phyloP scores from a whole-genome alignment of 306 rosid species.

The Cicer chorassanicum region DNA sequence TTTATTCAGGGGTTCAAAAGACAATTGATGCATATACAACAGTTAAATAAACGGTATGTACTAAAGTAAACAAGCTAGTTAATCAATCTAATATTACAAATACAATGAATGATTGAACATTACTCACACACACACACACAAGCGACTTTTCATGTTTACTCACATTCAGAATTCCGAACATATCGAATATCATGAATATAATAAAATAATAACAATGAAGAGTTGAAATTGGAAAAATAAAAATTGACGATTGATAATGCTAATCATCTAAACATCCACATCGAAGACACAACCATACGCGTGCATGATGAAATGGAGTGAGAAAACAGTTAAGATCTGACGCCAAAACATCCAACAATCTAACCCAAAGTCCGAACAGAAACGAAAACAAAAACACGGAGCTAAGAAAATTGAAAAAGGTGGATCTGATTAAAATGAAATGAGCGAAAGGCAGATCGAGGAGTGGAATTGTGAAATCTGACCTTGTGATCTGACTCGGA shows the following conservation, averaged over 20 bases:
- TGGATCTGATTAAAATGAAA: slow-evolving; percentile 52
- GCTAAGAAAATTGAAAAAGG: slow-evolving; percentile 34
- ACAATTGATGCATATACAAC: slow-evolving; percentile 34
- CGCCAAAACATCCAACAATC: not conserved
- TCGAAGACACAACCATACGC: not conserved
- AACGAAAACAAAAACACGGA: slow-evolving; percentile 1
- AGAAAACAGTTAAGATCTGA: slow-evolving; percentile 43
- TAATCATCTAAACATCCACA: slow-evolving; percentile 26
- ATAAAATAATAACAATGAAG: not conserved
- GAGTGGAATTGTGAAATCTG: slow-evolving; percentile 20
- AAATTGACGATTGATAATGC: not conserved
- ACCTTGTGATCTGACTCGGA: slow-evolving; percentile 97
- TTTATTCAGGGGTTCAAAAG: not conserved
- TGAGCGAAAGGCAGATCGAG: slow-evolving; percentile 51
- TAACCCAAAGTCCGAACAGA: not conserved
- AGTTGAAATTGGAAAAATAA: slow-evolving; percentile 39
- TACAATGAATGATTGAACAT: not conserved
- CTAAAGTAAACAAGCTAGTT: slow-evolving; percentile 4
- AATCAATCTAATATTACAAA: not conserved
- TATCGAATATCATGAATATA: slow-evolving; percentile 2
- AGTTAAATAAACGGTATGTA: not conserved
- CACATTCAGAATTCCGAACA: slow-evolving; percentile 3
- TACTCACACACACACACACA: not conserved
- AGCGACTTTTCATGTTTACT: slow-evolving; percentile 4
- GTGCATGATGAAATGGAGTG: slow-evolving; percentile 23